phyloP scores from a whole-genome alignment of 768 basidiomycete genomes.

The Leccinum pellstonianum region DNA sequence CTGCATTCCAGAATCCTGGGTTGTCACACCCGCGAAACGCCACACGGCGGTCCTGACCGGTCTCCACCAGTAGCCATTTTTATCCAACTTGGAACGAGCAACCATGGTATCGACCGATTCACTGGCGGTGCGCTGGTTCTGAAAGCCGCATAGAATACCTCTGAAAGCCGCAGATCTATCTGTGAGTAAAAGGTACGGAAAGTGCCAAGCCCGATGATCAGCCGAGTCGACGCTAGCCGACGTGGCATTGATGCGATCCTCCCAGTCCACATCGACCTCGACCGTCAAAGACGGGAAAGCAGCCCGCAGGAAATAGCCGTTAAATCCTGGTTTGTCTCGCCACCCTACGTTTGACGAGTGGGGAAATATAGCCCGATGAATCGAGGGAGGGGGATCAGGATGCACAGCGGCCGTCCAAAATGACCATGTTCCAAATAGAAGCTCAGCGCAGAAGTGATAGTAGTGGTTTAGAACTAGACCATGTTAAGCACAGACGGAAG shows the following conservation, averaged over 20 bases:
- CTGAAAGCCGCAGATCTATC: conserved; percentile 79
- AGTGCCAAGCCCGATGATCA: conserved; percentile 58
- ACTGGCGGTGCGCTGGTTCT: conserved; percentile 70
- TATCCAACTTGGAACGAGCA: conserved; percentile 33
- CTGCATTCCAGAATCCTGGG: conserved; percentile 20
- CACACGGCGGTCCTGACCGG: conserved; percentile 65
- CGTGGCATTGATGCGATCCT: conserved; percentile 49
- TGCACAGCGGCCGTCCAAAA: conserved; percentile 60
- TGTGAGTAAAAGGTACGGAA: conserved; percentile 64
- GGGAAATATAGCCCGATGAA: conserved; percentile 71
- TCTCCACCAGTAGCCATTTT: conserved; percentile 70
- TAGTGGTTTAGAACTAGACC: conserved; percentile 69
- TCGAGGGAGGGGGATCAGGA: conserved; percentile 45
- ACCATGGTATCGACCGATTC: conserved; percentile 60
- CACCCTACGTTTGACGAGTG: conserved; percentile 58
- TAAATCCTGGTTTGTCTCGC: conserved; percentile 79
- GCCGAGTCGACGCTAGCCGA: conserved; percentile 22
- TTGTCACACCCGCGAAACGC: conserved; percentile 57
- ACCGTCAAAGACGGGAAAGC: conserved; percentile 70
- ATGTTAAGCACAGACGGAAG: conserved; percentile 1
- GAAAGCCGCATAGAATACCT: conserved; percentile 58
- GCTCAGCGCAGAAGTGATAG: conserved; percentile 85
- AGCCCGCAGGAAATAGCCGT: conserved; percentile 70
- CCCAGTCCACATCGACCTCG: conserved; percentile 71
- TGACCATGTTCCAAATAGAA: conserved; percentile 72